Evolutionary conservation across 1,139 yeast genomes (phyloP).

Genomic region (Suhomyces chickasaworum): DNA sequence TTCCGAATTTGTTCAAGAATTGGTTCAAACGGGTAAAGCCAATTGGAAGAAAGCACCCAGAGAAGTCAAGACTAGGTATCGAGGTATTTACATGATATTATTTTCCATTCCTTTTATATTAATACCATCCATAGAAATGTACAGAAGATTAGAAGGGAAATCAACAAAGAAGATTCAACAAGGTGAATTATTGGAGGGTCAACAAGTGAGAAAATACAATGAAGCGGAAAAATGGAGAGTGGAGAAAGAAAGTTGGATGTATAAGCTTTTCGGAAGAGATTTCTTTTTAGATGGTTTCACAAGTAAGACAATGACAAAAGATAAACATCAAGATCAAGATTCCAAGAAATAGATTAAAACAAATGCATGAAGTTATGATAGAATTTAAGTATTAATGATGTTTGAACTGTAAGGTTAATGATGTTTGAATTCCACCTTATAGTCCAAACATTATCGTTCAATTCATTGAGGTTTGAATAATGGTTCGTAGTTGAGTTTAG

Average conservation of each 20-base stretch:
- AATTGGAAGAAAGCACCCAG: constrained; percentile 51
- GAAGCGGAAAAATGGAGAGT: constrained; percentile 46
- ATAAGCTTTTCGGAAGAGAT: constrained; percentile 45
- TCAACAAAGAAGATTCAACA: constrained; percentile 45
- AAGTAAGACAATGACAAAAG: constrained; percentile 39
- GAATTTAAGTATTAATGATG: background rate
- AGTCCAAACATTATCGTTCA: no score
- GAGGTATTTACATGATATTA: constrained; percentile 42
- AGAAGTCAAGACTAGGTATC: constrained; percentile 40
- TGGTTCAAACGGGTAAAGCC: constrained; percentile 44
- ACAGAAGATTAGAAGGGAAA: constrained; percentile 43
- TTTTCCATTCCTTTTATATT: constrained; percentile 43
- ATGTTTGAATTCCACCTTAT: no score
- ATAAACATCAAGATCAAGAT: constrained; percentile 5
- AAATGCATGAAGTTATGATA: constrained; percentile 30
- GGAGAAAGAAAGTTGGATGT: constrained; percentile 42
- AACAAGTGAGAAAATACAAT: constrained; percentile 36
- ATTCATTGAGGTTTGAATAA: constrained; percentile 23
- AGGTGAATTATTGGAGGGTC: constrained; percentile 43
- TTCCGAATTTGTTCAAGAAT: constrained; percentile 38
- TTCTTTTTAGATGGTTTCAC: constrained; percentile 51
- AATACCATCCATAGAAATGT: constrained; percentile 40
- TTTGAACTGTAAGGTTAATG: background rate
- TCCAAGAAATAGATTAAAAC: constrained; percentile 22
- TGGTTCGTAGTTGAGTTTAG: constrained; percentile 7